Evolutionary conservation across 345 rosid species (phyloP), one percentile per base, ranked within the genome.

Genomic region (Angophora floribunda): DNA sequence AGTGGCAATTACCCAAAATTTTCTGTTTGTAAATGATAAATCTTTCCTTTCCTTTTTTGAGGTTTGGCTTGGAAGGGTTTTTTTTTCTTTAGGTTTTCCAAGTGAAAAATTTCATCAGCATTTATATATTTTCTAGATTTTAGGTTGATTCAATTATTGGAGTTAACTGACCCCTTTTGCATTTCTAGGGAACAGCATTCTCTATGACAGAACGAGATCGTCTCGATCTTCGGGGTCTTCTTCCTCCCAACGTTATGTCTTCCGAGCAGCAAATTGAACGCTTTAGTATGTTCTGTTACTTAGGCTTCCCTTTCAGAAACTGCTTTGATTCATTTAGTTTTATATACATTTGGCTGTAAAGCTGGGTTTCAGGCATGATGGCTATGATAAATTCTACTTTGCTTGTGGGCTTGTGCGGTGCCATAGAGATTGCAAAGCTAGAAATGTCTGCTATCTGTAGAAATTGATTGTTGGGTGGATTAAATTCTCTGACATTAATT

Each of bases 201-300:
- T 95, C 99, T 14, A 95, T 96, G 93, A 98, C 99, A 45, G 99
- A 98, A 89, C 92, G 99, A 89, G 97, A 97, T 61, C 98, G 99
- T 86, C 97, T 98, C 6, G 99, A 98, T 91, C 98, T 98, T 32
- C 96, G 99, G 44, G 99, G 99, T 28, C 96, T 98, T 89, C 99
- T 98, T 63, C 99, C 99, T 87, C 98, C 99, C 6, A 95, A 92
- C 88, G 94, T 96, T 45, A 94, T 97, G 99, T 90, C 97, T 86
- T 89, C 98, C 61, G 94, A 95, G 4, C 99, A 96, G 91, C 99
- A 97, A 88, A 97, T 97, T 87, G 93, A 93, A 24, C 99, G 99
- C 87, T 97, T 96, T 91, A 95, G 99, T 97, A 88, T 93, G 96
- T 91, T 89, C 41, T 19, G 16, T 53, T 9, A 28, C 86, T 12